Percentiles rank a stretch among this genome's conserved stretches.
Conservation (phyloP, 805 yeast species). For the Metschnikowia lachancei region DNA sequence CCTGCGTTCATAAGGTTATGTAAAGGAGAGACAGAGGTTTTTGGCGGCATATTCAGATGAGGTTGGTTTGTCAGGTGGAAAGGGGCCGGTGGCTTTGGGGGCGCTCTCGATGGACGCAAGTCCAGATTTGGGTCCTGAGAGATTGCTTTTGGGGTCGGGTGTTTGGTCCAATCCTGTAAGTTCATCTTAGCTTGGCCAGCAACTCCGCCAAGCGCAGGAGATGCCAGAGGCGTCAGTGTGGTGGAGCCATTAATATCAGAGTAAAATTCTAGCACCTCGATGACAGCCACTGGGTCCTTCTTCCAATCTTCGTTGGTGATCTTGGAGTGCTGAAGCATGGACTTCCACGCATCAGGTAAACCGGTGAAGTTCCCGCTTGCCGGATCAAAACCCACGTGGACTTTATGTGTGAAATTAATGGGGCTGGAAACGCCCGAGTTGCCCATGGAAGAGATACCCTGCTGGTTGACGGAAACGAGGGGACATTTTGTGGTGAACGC, state of each 20-base stretch:
- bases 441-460: conserved; percentile 22
- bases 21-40: conserved; percentile 30
- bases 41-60: conserved; percentile 5
- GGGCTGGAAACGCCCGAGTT: conserved; percentile 76
- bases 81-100: conserved; percentile 46
- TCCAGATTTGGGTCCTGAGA: conserved; percentile 6
- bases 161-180: conserved; percentile 46
- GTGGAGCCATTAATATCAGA: conserved; percentile 46
- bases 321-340: conserved; percentile 53
- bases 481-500: conserved; percentile 79
- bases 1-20: conserved; percentile 30
- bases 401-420: conserved; percentile 90
- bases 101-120: conserved; percentile 39
- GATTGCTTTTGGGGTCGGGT: conserved; percentile 20
- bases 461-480: conserved; percentile 41
- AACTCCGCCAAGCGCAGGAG: conserved; percentile 22
- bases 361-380: conserved; percentile 59
- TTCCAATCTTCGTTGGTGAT: conserved; percentile 62
- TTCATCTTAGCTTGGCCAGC: conserved; percentile 21
- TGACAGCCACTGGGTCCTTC: conserved; percentile 62
- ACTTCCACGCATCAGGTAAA: conserved; percentile 58
- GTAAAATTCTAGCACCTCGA: conserved; percentile 58
- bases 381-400: conserved; percentile 84
- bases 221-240: conserved; percentile 30
- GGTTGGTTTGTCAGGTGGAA: conserved; percentile 30